Conservation (phyloP, 2,329 filamentous ascomycete genomes). For the Raffaelea ambrosiae region DNA sequence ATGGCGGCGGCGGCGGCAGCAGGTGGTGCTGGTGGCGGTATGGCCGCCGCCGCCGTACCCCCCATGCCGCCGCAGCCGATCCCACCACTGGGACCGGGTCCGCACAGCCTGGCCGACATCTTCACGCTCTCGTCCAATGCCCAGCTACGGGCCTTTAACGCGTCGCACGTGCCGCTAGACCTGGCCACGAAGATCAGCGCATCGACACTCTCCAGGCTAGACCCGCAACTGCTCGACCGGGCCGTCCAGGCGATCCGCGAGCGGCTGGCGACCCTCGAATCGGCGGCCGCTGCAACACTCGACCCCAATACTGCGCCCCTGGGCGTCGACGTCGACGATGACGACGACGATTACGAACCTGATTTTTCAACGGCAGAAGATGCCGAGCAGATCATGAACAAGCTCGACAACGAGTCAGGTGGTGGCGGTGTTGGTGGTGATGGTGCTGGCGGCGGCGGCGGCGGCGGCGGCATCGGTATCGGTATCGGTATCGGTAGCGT, state of each 20-base stretch:
- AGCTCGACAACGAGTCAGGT: conserved; percentile 58
- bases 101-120: conserved; percentile 71
- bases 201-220: conserved; percentile 64
- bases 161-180: conserved; percentile 65
- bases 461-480: neutral
- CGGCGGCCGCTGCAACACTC: conserved; percentile 28
- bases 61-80: conserved; percentile 40
- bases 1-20: neutral
- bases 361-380: conserved; percentile 73
- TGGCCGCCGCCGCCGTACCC: conserved; percentile 29
- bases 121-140: conserved; percentile 77
- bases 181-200: conserved; percentile 76
- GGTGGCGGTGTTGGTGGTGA: conserved; percentile 25
- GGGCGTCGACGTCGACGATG: conserved; percentile 64
- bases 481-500: neutral
- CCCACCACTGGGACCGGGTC: conserved; percentile 64
- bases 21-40: no score
- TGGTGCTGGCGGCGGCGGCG: neutral
- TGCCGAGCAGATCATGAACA: conserved; percentile 68
- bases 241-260: conserved; percentile 55
- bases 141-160: conserved; percentile 71
- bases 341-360: conserved; percentile 82
- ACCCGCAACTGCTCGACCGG: conserved; percentile 58
- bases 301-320: conserved; percentile 53
- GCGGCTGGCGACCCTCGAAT: conserved; percentile 37